phyloP scores from a whole-genome alignment of 192 early-diverging fungal genomes.

The Coemansia umbellata region DNA sequence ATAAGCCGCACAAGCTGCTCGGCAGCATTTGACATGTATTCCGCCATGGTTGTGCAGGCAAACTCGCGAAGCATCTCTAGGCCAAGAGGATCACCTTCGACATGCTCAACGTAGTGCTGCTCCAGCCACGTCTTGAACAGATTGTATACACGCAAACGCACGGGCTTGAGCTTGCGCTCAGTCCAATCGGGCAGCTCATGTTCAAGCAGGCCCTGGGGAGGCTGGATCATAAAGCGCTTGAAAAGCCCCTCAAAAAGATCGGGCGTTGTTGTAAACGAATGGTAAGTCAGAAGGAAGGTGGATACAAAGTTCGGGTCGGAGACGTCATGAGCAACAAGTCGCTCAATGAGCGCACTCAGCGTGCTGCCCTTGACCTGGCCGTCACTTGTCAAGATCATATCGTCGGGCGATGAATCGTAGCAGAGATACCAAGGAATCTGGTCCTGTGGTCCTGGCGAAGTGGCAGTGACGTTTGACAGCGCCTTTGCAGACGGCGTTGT shows the following conservation, averaged over 20 bases:
- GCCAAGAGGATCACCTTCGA: conserved; percentile 63
- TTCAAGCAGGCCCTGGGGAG: conserved; percentile 60
- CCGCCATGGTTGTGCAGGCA: conserved; percentile 66
- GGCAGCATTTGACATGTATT: conserved; percentile 64
- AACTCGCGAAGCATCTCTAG: conserved; percentile 73
- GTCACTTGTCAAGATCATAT: conserved; percentile 81
- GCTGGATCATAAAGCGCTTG: conserved; percentile 71
- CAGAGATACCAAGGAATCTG: conserved; percentile 74
- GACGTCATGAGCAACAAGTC: conserved; percentile 86
- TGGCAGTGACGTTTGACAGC: conserved; percentile 11
- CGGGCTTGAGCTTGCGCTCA: conserved; percentile 80
- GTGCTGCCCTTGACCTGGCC: conserved; percentile 89
- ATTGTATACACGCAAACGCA: conserved; percentile 94
- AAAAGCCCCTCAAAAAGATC: conserved; percentile 75
- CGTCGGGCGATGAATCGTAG: conserved; percentile 70
- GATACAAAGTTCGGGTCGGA: conserved; percentile 76
- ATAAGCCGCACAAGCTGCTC: conserved; percentile 73
- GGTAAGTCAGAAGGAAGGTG: conserved; percentile 93
- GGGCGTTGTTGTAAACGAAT: conserved; percentile 78
- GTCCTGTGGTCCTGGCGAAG: conserved; percentile 14
- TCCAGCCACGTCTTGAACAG: conserved; percentile 97
- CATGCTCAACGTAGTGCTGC: conserved; percentile 77
- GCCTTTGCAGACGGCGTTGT: conserved; percentile 22
- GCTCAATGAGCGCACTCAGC: conserved; percentile 76
- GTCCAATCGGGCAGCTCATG: conserved; percentile 75